Evolutionary conservation across 805 yeast genomes (phyloP).

Genomic region (Komagataella ulmi): DNA sequence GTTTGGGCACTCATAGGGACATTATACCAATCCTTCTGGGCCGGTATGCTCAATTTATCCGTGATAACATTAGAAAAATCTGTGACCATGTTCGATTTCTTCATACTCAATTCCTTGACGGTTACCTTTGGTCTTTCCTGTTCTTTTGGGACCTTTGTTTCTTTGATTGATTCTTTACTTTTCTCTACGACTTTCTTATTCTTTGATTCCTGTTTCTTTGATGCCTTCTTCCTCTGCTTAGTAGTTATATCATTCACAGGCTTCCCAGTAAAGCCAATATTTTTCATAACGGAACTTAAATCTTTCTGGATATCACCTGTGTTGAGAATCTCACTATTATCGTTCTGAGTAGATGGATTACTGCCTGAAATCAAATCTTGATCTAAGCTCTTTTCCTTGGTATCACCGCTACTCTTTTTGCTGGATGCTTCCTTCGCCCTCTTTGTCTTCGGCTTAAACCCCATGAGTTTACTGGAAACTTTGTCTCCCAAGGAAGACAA

Average conservation of each 20-base stretch:
- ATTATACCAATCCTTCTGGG: slow-evolving; percentile 68
- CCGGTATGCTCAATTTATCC: slow-evolving; percentile 43
- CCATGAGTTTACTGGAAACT: slow-evolving; percentile 37
- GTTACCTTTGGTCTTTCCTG: slow-evolving; percentile 14
- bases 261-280: slow-evolving; percentile 42
- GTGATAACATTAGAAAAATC: slow-evolving; percentile 36
- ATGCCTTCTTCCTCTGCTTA: slow-evolving; percentile 11
- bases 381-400: slow-evolving; percentile 3
- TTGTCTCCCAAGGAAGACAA: slow-evolving; percentile 51
- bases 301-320: slow-evolving; percentile 19
- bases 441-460: slow-evolving; percentile 10
- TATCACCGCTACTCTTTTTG: slow-evolving; percentile 6
- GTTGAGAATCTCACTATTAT: background rate
- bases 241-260: slow-evolving; percentile 7
- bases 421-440: slow-evolving; percentile 7
- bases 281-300: slow-evolving; percentile 46
- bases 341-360: background rate
- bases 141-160: slow-evolving; percentile 11
- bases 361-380: slow-evolving; percentile 17
- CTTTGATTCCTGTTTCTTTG: slow-evolving; percentile 20
- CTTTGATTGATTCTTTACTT: slow-evolving; percentile 2
- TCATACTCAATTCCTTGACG: slow-evolving; percentile 5
- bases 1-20: slow-evolving; percentile 24
- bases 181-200: slow-evolving; percentile 15
- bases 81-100: slow-evolving; percentile 11